Conservation (phyloP, 1,139 yeast species). For the Geotrichum restrictum region DNA sequence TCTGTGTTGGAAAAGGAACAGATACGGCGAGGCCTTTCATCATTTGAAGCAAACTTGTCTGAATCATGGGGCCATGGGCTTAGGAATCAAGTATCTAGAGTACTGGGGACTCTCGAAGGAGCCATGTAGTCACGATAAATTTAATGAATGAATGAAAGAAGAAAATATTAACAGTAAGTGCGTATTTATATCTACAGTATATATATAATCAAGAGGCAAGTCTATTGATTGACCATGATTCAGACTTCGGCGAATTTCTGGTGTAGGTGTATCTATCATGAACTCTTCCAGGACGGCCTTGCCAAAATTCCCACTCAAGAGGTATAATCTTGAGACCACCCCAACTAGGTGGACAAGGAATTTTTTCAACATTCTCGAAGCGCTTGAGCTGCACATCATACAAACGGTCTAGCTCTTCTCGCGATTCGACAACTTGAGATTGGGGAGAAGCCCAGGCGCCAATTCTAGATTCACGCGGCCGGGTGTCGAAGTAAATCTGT, state of each 20-base stretch:
- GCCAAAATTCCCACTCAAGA: slow-evolving; percentile 93
- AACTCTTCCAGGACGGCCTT: slow-evolving; percentile 82
- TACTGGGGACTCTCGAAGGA: slow-evolving; percentile 17
- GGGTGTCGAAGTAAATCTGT: slow-evolving; percentile 70
- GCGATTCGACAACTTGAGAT: slow-evolving; percentile 52
- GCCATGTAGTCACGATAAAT: slow-evolving; percentile 8
- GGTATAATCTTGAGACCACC: slow-evolving; percentile 91
- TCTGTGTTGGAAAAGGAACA: slow-evolving; percentile 14
- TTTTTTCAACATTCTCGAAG: slow-evolving; percentile 58
- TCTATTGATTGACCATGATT: slow-evolving; percentile 61
- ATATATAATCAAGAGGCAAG: slow-evolving; percentile 57
- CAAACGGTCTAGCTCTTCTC: slow-evolving; percentile 59
- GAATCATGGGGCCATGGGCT: slow-evolving; percentile 24
- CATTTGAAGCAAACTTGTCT: slow-evolving; percentile 19
- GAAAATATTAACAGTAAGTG: background rate
- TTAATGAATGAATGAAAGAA: slow-evolving; percentile 2
- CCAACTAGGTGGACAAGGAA: slow-evolving; percentile 93
- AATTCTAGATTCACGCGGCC: slow-evolving; percentile 88
- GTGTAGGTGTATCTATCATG: slow-evolving; percentile 85
- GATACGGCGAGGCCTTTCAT: slow-evolving; percentile 18
- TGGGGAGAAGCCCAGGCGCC: slow-evolving; percentile 99
- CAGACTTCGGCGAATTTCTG: slow-evolving; percentile 48
- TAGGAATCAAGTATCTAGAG: slow-evolving; percentile 22
- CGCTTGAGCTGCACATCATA: slow-evolving; percentile 48
- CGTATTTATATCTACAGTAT: background rate